Evolutionary conservation across 257 asterid genomes (phyloP).

Genomic region (Avicennia marina): DNA sequence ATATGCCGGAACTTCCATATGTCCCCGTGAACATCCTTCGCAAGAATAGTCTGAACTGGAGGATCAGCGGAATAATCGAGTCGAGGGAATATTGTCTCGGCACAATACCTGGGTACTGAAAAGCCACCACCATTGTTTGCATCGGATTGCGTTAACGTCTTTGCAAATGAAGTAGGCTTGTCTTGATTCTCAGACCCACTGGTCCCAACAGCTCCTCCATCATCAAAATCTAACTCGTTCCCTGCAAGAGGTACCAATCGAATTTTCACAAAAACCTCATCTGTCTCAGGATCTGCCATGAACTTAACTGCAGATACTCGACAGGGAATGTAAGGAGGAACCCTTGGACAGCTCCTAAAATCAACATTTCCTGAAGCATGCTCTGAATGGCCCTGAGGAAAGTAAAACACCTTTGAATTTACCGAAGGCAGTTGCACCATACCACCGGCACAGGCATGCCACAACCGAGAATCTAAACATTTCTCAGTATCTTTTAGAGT

Average conservation of each 20-base stretch:
- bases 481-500: constrained; percentile 46
- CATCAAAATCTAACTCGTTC: constrained; percentile 32
- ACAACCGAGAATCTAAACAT: constrained; percentile 76
- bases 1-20: constrained; percentile 93
- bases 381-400: constrained; percentile 95
- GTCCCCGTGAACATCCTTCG: constrained; percentile 89
- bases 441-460: constrained; percentile 99
- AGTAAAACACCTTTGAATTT: constrained; percentile 69
- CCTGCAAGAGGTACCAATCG: constrained; percentile 36
- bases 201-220: constrained; percentile 26
- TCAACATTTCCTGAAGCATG: constrained; percentile 63
- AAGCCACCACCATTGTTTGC: constrained; percentile 96
- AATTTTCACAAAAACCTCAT: constrained; percentile 71
- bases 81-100: constrained; percentile 81
- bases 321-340: constrained; percentile 59
- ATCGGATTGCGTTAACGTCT: constrained; percentile 86
- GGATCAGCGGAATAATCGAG: constrained; percentile 76
- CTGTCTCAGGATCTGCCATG: constrained; percentile 87
- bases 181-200: constrained; percentile 43
- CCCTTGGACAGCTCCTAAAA: constrained; percentile 39
- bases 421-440: constrained; percentile 81
- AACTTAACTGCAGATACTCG: constrained; percentile 47
- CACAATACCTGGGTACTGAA: constrained; percentile 92
- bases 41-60: constrained; percentile 84
- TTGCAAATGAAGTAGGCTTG: constrained; percentile 72